These are phyloP conservation scores for Pseudogymnoascus sp. DNA, from an alignment of 2,329 filamentous ascomycete species.

Conservation along the genomic window DNA sequence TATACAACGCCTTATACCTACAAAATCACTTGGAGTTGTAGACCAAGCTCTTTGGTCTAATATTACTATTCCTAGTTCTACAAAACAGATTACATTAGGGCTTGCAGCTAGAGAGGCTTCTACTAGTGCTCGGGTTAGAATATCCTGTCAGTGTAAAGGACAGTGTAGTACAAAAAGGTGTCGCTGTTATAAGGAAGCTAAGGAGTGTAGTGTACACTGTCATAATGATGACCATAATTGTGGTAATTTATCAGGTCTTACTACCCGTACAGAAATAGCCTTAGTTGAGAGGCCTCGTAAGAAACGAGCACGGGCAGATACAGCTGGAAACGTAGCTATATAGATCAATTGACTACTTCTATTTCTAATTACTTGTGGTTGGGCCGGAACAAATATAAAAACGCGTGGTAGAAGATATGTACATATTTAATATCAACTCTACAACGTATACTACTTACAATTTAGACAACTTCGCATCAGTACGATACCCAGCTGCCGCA, in stretches of 20 bases:
- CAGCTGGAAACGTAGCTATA: too few relatives aligned
- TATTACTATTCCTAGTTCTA: too few relatives aligned
- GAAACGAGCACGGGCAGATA: too few relatives aligned
- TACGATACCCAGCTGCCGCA: slow-evolving; percentile 15
- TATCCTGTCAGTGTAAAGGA: not conserved
- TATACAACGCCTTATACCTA: too few relatives aligned
- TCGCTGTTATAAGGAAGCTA: not conserved
- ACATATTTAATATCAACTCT: not conserved
- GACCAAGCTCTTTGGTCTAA: too few relatives aligned
- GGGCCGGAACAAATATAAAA: not conserved
- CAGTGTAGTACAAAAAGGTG: not conserved
- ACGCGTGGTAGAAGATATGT: not conserved
- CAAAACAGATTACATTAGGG: too few relatives aligned
- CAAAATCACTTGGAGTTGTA: too few relatives aligned
- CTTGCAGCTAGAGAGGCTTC: not conserved
- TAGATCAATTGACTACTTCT: too few relatives aligned
- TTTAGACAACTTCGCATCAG: slow-evolving; percentile 10
- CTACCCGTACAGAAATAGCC: not conserved
- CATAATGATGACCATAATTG: not conserved
- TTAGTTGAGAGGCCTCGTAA: not conserved
- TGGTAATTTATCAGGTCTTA: not conserved
- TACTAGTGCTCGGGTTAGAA: not conserved
- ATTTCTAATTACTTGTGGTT: too few relatives aligned
- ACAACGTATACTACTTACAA: not conserved
- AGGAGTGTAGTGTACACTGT: not conserved